A percentile compares a stretch with the other conserved stretches of the same genome.
Conservation (phyloP, 2,329 filamentous ascomycete genomes). For the Huntiella savannae region DNA sequence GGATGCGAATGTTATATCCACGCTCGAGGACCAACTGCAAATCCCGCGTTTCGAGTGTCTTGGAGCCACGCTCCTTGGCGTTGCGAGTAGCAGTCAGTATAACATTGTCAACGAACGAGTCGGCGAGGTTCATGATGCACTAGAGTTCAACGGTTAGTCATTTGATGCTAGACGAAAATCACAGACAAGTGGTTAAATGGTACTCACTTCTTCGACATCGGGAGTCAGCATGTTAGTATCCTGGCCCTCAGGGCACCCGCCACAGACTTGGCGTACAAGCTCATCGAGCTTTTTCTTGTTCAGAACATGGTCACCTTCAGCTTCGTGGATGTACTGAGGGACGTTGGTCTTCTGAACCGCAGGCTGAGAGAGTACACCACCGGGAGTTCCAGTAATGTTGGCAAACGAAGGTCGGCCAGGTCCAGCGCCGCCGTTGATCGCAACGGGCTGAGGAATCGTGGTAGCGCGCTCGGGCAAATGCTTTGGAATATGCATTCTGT, state of each 20-base stretch:
- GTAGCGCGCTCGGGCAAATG: slow-evolving; percentile 49
- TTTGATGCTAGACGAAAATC: background rate
- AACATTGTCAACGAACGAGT: slow-evolving; percentile 88
- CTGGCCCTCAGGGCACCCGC: slow-evolving; percentile 51
- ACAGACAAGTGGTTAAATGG: background rate
- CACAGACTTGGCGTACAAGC: slow-evolving; percentile 81
- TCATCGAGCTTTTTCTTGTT: slow-evolving; percentile 97
- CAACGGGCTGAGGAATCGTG: slow-evolving; percentile 52
- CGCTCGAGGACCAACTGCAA: slow-evolving; percentile 68
- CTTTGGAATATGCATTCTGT: slow-evolving; percentile 69
- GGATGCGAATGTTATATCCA: slow-evolving; percentile 79
- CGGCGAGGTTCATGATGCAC: slow-evolving; percentile 75
- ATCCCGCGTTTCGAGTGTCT: slow-evolving; percentile 75
- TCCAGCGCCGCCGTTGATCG: slow-evolving; percentile 42
- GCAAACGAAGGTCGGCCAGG: slow-evolving; percentile 64
- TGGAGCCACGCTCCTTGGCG: slow-evolving; percentile 79
- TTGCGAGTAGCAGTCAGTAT: slow-evolving; percentile 74
- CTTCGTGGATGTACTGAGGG: slow-evolving; percentile 71
- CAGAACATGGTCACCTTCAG: slow-evolving; percentile 80
- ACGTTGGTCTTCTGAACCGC: slow-evolving; percentile 65
- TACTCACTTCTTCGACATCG: slow-evolving; percentile 79
- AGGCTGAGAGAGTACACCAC: slow-evolving; percentile 74
- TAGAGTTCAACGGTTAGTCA: slow-evolving; percentile 19
- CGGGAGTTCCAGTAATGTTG: slow-evolving; percentile 55
- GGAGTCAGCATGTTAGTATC: slow-evolving; percentile 66